phyloP scores from a whole-genome alignment of 352 stramenopile species.

The Phytophthora palmivora region DNA sequence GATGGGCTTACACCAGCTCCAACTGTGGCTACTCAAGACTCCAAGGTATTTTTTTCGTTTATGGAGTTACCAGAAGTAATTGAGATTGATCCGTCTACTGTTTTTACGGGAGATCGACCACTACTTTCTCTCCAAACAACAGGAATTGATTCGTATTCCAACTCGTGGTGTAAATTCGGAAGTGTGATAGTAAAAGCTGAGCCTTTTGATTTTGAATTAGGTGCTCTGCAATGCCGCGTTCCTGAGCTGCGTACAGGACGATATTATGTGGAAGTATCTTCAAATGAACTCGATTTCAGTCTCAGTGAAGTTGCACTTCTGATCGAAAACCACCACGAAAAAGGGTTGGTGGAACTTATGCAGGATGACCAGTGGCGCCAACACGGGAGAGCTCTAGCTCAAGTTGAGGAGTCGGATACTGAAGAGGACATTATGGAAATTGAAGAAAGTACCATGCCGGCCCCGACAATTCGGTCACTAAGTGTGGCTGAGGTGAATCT shows the following conservation, averaged over 20 bases:
- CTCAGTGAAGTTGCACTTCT: slow-evolving; percentile 24
- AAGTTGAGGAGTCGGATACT: slow-evolving; percentile 57
- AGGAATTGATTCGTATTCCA: slow-evolving; percentile 13
- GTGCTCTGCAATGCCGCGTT: slow-evolving; percentile 28
- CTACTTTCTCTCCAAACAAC: slow-evolving; percentile 30
- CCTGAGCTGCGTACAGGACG: slow-evolving; percentile 18
- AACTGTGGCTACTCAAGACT: slow-evolving; percentile 1
- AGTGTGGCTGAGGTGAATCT: slow-evolving; percentile 8
- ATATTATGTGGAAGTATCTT: slow-evolving; percentile 46
- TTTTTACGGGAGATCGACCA: slow-evolving; percentile 26
- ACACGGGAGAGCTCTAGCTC: slow-evolving; percentile 24
- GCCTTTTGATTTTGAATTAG: background rate
- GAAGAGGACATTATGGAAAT: slow-evolving; percentile 48
- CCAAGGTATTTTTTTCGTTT: slow-evolving; percentile 47
- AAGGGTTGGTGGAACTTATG: background rate
- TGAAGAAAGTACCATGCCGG: slow-evolving; percentile 37
- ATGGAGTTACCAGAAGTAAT: slow-evolving; percentile 36
- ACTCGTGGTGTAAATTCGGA: slow-evolving; percentile 51
- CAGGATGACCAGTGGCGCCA: slow-evolving; percentile 19
- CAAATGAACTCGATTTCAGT: slow-evolving; percentile 57
- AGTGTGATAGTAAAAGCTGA: slow-evolving; percentile 30
- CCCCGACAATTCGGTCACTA: slow-evolving; percentile 2
- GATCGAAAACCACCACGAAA: slow-evolving; percentile 44
- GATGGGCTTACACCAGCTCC: slow-evolving; percentile 1
- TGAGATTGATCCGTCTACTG: slow-evolving; percentile 20